phyloP scores from a whole-genome alignment of 83 land plant genomes.

The Isoetes engelmannii region DNA sequence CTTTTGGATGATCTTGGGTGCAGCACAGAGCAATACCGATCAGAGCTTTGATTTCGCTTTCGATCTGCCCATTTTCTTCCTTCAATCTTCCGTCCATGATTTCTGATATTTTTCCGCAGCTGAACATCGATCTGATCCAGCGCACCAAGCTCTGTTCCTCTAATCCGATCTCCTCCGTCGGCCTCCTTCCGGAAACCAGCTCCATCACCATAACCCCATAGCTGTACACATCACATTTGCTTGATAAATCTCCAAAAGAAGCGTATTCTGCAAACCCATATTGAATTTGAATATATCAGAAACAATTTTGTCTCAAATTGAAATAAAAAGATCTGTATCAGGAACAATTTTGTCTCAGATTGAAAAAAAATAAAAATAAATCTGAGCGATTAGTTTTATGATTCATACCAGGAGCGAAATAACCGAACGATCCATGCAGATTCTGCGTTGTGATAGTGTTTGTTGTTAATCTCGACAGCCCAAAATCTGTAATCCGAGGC shows the following conservation, averaged over 20 bases:
- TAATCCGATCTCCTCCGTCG: neutral
- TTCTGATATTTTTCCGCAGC: too few species aligned
- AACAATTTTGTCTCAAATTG: neutral
- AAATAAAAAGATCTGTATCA: neutral
- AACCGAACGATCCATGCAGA: neutral
- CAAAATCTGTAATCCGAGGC: slow-evolving; percentile 11
- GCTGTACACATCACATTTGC: slow-evolving; percentile 4
- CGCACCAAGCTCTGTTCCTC: too few species aligned
- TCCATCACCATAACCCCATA: slow-evolving; percentile 6
- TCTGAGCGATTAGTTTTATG: neutral
- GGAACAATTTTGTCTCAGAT: neutral
- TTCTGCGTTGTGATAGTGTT: neutral
- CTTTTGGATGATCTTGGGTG: too few species aligned
- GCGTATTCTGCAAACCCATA: neutral
- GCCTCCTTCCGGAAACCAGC: neutral
- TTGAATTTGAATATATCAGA: neutral
- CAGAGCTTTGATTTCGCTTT: too few species aligned
- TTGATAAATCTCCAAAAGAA: neutral
- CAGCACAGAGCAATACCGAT: too few species aligned
- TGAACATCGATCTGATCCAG: too few species aligned
- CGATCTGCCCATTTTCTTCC: too few species aligned
- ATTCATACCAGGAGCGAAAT: slow-evolving; percentile 8
- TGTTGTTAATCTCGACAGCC: neutral
- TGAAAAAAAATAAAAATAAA: neutral
- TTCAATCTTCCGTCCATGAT: too few species aligned